Evolutionary conservation across 2,329 filamentous ascomycete genomes (phyloP).

Genomic region (Beauveria pseudobassiana): DNA sequence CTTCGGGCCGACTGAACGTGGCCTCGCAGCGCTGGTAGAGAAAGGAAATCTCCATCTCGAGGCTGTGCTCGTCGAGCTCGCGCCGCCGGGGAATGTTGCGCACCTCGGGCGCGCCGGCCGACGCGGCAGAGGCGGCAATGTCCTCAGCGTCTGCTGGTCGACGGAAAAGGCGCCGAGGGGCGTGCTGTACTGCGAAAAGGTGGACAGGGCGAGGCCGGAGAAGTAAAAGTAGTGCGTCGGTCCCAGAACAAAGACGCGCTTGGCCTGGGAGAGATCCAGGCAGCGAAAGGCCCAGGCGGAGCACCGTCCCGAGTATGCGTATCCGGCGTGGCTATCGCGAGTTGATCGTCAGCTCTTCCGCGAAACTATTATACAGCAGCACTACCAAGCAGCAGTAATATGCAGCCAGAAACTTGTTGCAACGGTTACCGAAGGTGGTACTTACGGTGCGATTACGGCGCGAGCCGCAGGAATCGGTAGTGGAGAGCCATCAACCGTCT

Average conservation of each 20-base stretch:
- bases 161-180: slow-evolving; percentile 65
- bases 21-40: slow-evolving; percentile 68
- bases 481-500: slow-evolving; percentile 46
- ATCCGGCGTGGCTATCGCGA: slow-evolving; percentile 70
- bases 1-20: slow-evolving; percentile 38
- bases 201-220: slow-evolving; percentile 66
- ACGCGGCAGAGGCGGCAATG: slow-evolving; percentile 31
- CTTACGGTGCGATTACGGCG: slow-evolving; percentile 89
- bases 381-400: background rate
- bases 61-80: slow-evolving; percentile 81
- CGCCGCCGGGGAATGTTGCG: slow-evolving; percentile 52
- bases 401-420: background rate
- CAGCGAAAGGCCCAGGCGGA: slow-evolving; percentile 93
- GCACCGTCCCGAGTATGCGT: slow-evolving; percentile 81
- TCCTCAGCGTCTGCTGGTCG: slow-evolving; percentile 49
- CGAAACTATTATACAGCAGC: background rate
- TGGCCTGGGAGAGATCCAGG: slow-evolving; percentile 73
- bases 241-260: slow-evolving; percentile 85
- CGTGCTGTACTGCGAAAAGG: slow-evolving; percentile 62
- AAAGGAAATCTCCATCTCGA: slow-evolving; percentile 95
- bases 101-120: slow-evolving; percentile 34
- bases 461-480: slow-evolving; percentile 69
- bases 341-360: background rate
- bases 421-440: slow-evolving; percentile 9
- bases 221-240: slow-evolving; percentile 88